These are phyloP conservation scores for Alternaria panax DNA, from an alignment of 2,329 filamentous ascomycete species.

Conservation along the genomic window DNA sequence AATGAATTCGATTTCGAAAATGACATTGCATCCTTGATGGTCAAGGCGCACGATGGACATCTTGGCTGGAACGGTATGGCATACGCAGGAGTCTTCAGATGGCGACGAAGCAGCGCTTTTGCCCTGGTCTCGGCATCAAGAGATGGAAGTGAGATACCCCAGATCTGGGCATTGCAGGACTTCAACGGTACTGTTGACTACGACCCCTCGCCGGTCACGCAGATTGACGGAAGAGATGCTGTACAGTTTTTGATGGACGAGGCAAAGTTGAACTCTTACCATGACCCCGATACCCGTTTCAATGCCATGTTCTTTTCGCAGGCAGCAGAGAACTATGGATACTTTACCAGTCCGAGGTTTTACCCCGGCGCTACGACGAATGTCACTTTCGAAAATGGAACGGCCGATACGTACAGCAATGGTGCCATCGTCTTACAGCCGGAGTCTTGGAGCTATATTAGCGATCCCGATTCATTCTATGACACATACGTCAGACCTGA, in stretches of 20 bases:
- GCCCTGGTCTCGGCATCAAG: constrained; percentile 42
- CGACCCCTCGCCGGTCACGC: constrained; percentile 46
- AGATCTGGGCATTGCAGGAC: constrained; percentile 43
- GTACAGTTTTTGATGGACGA: constrained; percentile 46
- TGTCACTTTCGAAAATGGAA: constrained; percentile 49
- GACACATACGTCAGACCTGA: constrained; percentile 39
- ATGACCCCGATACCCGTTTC: constrained; percentile 53
- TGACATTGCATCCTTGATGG: constrained; percentile 43
- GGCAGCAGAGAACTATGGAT: constrained; percentile 39
- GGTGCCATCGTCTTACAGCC: constrained; percentile 37
- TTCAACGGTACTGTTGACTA: constrained; percentile 38
- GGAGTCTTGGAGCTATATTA: constrained; percentile 39
- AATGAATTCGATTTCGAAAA: constrained; percentile 55
- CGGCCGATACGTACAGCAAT: constrained; percentile 38
- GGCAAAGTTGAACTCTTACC: constrained; percentile 39
- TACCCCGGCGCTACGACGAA: constrained; percentile 41
- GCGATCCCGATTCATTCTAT: constrained; percentile 52
- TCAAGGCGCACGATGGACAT: constrained; percentile 47
- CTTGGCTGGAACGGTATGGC: constrained; percentile 48
- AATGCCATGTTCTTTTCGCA: constrained; percentile 51
- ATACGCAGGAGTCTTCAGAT: constrained; percentile 47
- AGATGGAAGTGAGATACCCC: constrained; percentile 39
- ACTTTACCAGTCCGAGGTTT: constrained; percentile 43
- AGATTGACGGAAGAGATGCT: constrained; percentile 50
- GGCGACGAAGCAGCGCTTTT: constrained; percentile 39